Base-by-base conservation (phyloP, 306 rosid genomes). In the Cyamopsis tetragonoloba region DNA sequence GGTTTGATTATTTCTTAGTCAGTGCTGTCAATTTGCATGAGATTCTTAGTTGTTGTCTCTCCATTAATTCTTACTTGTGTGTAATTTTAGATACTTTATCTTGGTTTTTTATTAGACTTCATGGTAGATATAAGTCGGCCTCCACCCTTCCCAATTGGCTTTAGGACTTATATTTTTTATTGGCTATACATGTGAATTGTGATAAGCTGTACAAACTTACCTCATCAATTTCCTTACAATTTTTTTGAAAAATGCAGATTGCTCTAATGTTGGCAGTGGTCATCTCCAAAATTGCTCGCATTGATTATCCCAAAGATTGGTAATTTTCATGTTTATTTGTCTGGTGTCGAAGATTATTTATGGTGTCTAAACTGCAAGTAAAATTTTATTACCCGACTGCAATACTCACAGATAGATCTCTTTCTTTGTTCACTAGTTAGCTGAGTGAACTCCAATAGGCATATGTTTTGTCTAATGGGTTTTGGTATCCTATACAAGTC, bases 251-350 rank as follows among this genome's bases (percentile, higher is more conserved):
- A 75, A 31, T 63, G 79, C 96, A 92, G 96, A 89, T 92, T 71
- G 98, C 98, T 70, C 63, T 53, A 75, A 83, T 83, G 83, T 71
- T 89, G 86, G 93, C 98, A 7, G 96, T 92, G 84, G 79, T 92
- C 61, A 82, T 92, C 62, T 92, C 98, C 72, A 89, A 89, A 81
- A 87, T 92, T 68, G 96, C 96, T 71, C 91, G 98, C 38, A 75
- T 89, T 71, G 98, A 92, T 83, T 89, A 92, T 77, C 98, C 98
- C 48, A 86, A 80, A 80, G 96, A 92, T 71, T 92, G 98, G 98
- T 92, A 89, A 57, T 49, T 28, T 70, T 12, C 2, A 11, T 43
- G n/a, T 72, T 71, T 62, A 18, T 66, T 64, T 54, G 34, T 72
- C 57, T 49, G 15, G 28, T 63, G 4, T 64, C 54, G 27, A 14